Base-by-base conservation (phyloP, 176 grass and related monocot genomes). In the Oryza brachyantha region DNA sequence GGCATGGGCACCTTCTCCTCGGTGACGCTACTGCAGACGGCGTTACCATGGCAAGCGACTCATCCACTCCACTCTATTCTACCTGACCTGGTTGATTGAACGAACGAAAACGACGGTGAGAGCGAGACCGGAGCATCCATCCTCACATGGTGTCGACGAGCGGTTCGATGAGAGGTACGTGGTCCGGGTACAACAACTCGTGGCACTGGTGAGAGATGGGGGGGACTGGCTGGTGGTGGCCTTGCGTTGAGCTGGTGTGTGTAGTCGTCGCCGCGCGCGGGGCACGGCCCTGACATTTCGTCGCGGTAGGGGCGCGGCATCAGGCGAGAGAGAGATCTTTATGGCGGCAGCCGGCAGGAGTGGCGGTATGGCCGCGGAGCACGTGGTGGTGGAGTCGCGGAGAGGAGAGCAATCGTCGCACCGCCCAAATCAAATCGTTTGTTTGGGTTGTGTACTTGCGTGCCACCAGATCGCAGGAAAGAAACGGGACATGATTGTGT, bases 261-360 rank as follows among this genome's bases (percentile, higher is more conserved):
- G 48, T n/a, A 52, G 19, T 52, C 48, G 48, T 52, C 48, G 46
- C 4, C 41, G 41, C 31, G 31, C 31, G 85, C 85, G 70, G 55
- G 39, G 61, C 77, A 80, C 62, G 70, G 85, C 65, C 64, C 68
- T 79, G 84, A 4, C 79, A 64, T 42, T 35, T 27, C 5, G 61
- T 31, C 41, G 36, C n/a, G 46, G 77, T 16, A 29, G 72, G 22
- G 43, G 24, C 41, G 28, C 41, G n/a, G 55, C 34, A 86, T 48
- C 38, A n/a, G 43, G 55, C 7, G 35, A 45, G 65, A 48, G 58
- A n/a, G n/a, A n/a, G n/a, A n/a, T n/a, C 37, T 84, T 69, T 60
- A 61, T 37, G 64, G 63, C n/a, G n/a, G n/a, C n/a, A n/a, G n/a
- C 3, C 8, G 71, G 35, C 75, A 65, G 31, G 10, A 29, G 63